These are phyloP conservation scores for Papiliotrema nemorosa DNA, from an alignment of 1,284 basidiomycete genomes.

Conservation along the genomic window DNA sequence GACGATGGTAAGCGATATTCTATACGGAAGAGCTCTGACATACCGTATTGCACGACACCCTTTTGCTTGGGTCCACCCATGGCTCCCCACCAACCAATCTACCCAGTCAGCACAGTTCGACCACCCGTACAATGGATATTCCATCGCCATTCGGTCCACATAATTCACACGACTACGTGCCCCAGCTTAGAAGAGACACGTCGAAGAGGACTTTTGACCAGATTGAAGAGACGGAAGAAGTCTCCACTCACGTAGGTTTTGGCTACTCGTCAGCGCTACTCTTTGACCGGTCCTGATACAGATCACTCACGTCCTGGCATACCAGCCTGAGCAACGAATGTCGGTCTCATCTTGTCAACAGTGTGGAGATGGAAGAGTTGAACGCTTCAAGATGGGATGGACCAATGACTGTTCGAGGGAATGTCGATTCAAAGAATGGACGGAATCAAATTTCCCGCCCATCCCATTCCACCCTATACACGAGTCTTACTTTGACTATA, in stretches of 20 bases:
- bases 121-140: not conserved
- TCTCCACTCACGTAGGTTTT: constrained; percentile 2
- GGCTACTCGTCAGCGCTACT: constrained; percentile 1
- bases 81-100: constrained; percentile 93
- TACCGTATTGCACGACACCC: constrained; percentile 77
- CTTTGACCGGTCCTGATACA: not conserved
- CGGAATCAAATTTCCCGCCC: constrained; percentile 3
- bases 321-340: not conserved
- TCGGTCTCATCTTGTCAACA: constrained; percentile 2
- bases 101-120: constrained; percentile 3
- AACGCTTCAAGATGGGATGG: not conserved
- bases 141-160: not conserved
- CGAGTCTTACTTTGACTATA: not conserved
- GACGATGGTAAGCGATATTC: not conserved
- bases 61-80: constrained; percentile 67
- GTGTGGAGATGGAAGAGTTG: not conserved
- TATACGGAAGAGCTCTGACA: constrained; percentile 34
- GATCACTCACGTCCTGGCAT: constrained; percentile 7
- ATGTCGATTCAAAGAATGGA: not conserved
- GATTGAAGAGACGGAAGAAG: too few relatives aligned
- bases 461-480: not conserved
- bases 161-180: not conserved
- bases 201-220: not conserved
- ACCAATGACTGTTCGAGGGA: not conserved
- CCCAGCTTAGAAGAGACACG: not conserved